phyloP scores from a whole-genome alignment of 1,284 basidiomycete species.

The Ustilago crameri region DNA sequence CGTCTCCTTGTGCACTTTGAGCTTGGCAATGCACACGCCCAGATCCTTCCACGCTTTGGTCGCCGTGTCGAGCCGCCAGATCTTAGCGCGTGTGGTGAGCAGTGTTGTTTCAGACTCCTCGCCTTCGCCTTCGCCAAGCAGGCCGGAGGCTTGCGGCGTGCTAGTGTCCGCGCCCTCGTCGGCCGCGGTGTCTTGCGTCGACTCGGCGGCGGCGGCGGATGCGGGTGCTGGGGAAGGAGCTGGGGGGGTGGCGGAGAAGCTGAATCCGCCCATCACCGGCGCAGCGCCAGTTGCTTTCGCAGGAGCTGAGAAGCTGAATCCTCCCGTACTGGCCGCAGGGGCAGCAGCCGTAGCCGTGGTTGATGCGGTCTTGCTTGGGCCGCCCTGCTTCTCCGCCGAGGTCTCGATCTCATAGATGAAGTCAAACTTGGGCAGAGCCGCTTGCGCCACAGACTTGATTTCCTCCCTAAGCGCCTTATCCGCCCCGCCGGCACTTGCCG shows the following conservation, averaged over 20 bases:
- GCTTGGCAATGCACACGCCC: constrained; percentile 55
- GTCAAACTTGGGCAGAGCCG: constrained; percentile 38
- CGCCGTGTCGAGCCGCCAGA: constrained; percentile 55
- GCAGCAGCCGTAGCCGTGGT: neutral
- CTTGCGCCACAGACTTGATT: constrained; percentile 29
- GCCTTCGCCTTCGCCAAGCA: constrained; percentile 58
- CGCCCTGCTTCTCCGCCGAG: neutral
- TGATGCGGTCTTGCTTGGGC: no score
- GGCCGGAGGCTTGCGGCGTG: constrained; percentile 25
- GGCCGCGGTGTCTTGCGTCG: constrained; percentile 3
- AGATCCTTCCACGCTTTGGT: constrained; percentile 59
- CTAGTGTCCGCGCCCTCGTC: constrained; percentile 15
- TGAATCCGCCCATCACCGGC: constrained; percentile 16
- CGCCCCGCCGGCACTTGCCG: neutral
- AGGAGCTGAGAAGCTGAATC: constrained; percentile 1
- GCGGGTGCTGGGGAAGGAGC: constrained; percentile 3
- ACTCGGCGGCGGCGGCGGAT: neutral
- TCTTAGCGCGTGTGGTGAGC: constrained; percentile 55
- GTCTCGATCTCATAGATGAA: constrained; percentile 40
- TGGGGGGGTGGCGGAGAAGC: constrained; percentile 12
- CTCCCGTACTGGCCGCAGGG: neutral
- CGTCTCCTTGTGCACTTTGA: constrained; percentile 52
- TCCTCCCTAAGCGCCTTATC: constrained; percentile 35
- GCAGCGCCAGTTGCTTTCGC: neutral
- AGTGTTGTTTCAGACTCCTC: constrained; percentile 58